These are phyloP conservation scores for Pseudocercospora crystallina DNA, from an alignment of 2,329 filamentous ascomycete species.

Conservation along the genomic window DNA sequence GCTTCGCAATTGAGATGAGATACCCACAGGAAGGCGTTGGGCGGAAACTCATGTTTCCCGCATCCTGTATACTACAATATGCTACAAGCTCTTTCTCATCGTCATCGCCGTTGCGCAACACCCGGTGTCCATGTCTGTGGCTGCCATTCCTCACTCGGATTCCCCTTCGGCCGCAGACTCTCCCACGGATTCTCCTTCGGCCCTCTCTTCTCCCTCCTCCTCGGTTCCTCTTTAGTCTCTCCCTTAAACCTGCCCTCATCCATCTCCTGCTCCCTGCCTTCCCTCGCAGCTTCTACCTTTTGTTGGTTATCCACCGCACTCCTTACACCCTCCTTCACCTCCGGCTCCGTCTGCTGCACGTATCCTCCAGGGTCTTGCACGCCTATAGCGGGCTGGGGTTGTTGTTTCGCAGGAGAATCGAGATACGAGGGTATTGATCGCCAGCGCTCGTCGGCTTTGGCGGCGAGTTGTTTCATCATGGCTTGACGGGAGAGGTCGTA, in stretches of 20 bases:
- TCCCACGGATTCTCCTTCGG: conserved; percentile 40
- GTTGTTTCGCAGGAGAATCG: conserved; percentile 54
- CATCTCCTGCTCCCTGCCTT: conserved; percentile 30
- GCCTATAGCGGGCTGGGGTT: conserved; percentile 47
- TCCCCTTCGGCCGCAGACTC: conserved; percentile 37
- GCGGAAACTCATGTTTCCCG: no score
- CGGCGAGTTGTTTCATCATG: conserved; percentile 60
- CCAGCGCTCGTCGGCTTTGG: conserved; percentile 62
- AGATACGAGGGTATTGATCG: conserved; percentile 59
- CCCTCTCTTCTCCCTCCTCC: conserved; percentile 24
- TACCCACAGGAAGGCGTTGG: no score
- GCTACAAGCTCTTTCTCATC: not conserved
- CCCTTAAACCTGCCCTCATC: conserved; percentile 36
- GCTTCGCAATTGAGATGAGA: no score
- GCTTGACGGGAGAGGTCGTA: conserved; percentile 57
- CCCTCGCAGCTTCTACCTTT: conserved; percentile 32
- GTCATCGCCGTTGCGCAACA: conserved; percentile 34
- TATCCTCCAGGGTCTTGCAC: conserved; percentile 44
- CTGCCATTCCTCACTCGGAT: conserved; percentile 48
- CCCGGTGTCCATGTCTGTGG: conserved; percentile 47
- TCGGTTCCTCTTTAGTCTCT: conserved; percentile 6
- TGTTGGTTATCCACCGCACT: conserved; percentile 34
- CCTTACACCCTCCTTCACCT: conserved; percentile 32
- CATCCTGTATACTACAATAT: no score
- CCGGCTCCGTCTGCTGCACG: conserved; percentile 32